A percentile compares a stretch with the other conserved stretches of the same genome.
These are phyloP conservation scores for Pisolithus microcarpus DNA, from an alignment of 768 basidiomycete species.

Conservation along the genomic window DNA sequence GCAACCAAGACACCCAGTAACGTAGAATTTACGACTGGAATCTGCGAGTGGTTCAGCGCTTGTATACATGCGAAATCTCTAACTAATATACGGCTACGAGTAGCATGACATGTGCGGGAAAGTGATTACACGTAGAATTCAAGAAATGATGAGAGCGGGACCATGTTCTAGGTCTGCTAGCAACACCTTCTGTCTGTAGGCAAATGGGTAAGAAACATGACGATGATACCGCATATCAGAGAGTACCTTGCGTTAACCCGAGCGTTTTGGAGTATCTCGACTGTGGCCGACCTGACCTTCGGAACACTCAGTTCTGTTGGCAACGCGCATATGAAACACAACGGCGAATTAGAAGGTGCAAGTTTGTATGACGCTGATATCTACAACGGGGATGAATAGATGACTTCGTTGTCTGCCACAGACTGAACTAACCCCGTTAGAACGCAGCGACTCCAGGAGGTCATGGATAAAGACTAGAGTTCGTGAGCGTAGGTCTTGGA, in stretches of 20 bases:
- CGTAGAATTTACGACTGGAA: no score
- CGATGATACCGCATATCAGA: background rate
- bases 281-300: constrained; percentile 36
- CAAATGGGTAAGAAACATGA: constrained; percentile 3
- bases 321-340: constrained; percentile 52
- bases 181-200: constrained; percentile 39
- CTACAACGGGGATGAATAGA: constrained; percentile 28
- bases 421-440: constrained; percentile 48
- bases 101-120: background rate
- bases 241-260: constrained; percentile 37
- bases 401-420: background rate
- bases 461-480: constrained; percentile 60
- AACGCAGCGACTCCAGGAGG: constrained; percentile 50
- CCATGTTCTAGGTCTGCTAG: constrained; percentile 46
- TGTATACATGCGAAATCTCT: background rate
- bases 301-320: constrained; percentile 37
- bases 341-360: constrained; percentile 50
- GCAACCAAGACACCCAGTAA: no score
- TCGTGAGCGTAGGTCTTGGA: constrained; percentile 56
- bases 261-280: constrained; percentile 40
- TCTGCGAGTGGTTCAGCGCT: no score
- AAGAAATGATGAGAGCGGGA: constrained; percentile 52
- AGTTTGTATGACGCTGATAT: constrained; percentile 57
- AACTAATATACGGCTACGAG: background rate
- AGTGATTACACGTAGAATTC: constrained; percentile 10